phyloP scores from a whole-genome alignment of 306 rosid genomes.

The Vicia sativa region DNA sequence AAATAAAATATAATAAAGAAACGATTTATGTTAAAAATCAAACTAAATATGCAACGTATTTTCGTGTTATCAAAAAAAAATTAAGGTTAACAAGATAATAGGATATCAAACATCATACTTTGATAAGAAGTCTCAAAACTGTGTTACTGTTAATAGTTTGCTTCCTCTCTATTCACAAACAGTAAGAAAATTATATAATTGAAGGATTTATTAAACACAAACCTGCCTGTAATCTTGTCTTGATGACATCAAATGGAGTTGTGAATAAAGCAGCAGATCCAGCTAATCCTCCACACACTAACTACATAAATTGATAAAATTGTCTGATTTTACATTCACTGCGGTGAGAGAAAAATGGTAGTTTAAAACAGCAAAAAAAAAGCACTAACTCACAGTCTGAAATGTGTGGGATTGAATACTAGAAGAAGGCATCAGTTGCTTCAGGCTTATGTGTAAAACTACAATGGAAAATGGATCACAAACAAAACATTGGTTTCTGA shows the following conservation, averaged over 20 bases:
- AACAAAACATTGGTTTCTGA: constrained; percentile 20
- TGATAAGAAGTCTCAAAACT: constrained; percentile 15
- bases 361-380: constrained; percentile 29
- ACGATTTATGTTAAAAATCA: too few relatives aligned
- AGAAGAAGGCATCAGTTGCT: constrained; percentile 59
- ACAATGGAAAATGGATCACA: constrained; percentile 44
- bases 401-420: constrained; percentile 53
- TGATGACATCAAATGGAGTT: constrained; percentile 96
- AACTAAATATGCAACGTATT: too few relatives aligned
- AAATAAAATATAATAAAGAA: too few relatives aligned
- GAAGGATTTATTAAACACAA: constrained; percentile 31
- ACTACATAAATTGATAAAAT: constrained; percentile 53
- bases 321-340: constrained; percentile 21
- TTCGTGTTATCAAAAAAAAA: too few relatives aligned
- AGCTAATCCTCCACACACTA: constrained; percentile 95
- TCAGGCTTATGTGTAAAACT: constrained; percentile 94
- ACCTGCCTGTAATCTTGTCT: constrained; percentile 95
- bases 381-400: constrained; percentile 71
- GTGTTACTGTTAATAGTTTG: constrained; percentile 1
- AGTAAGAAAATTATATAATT: constrained; percentile 1
- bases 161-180: neutral
- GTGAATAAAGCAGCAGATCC: constrained; percentile 95
- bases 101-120: constrained; percentile 16
- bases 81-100: constrained; percentile 15
- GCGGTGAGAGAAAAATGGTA: constrained; percentile 15